These are phyloP conservation scores for Beverwykella pulmonaria DNA, from an alignment of 495 filamentous ascomycete species.

Conservation along the genomic window DNA sequence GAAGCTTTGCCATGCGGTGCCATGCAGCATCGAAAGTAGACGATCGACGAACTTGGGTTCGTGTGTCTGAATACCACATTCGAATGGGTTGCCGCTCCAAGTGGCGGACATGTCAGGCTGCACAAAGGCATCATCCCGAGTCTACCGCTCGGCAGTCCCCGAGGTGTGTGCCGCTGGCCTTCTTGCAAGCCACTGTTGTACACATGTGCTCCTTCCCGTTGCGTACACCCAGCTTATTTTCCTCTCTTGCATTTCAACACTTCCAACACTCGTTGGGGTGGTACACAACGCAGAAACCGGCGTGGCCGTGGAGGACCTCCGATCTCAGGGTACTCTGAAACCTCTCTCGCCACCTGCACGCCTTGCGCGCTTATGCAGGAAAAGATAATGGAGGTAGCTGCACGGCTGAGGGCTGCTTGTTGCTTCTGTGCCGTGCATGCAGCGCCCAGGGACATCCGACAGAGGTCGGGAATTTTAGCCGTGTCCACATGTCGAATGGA, in stretches of 20 bases:
- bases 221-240: not conserved
- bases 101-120: not conserved
- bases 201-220: constrained; percentile 15
- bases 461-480: not conserved
- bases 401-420: not conserved
- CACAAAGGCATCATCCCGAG: not conserved
- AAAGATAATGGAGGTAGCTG: not conserved
- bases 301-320: not conserved
- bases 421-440: not conserved
- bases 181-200: not conserved
- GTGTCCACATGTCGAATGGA: not conserved
- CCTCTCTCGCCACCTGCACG: not conserved
- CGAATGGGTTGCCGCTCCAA: not conserved
- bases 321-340: not conserved
- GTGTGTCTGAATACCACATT: not conserved
- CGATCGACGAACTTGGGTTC: constrained; percentile 18
- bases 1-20: not conserved
- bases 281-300: not conserved
- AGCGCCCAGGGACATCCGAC: not conserved
- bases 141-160: not conserved
- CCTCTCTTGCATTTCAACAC: not conserved
- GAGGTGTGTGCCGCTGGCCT: not conserved
- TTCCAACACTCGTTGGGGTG: not conserved
- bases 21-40: too few relatives aligned
- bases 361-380: constrained; percentile 15